Evolutionary conservation across 2,329 filamentous ascomycete genomes (phyloP).

Genomic region (Passalora sequoiae): DNA sequence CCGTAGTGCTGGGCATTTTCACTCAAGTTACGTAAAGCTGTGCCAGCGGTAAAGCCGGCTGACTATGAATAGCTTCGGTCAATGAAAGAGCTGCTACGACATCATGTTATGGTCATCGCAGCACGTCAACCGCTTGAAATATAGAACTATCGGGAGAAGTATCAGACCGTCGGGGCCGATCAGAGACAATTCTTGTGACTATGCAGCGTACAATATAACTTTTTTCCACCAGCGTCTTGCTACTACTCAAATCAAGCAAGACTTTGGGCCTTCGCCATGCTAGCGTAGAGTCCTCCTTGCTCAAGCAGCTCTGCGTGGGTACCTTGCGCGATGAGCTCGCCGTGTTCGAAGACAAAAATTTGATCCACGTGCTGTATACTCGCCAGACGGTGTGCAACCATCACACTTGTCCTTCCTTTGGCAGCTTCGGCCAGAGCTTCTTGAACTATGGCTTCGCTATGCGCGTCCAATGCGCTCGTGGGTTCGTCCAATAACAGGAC

Average conservation of each 20-base stretch:
- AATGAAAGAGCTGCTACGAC: too few species aligned
- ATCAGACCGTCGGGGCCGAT: too few species aligned
- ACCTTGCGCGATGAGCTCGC: constrained; percentile 58
- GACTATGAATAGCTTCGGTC: too few species aligned
- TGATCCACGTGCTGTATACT: constrained; percentile 73
- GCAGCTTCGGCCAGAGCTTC: constrained; percentile 36
- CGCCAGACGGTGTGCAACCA: constrained; percentile 70
- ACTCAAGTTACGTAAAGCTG: neutral
- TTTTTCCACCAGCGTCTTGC: constrained; percentile 9
- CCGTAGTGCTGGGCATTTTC: neutral
- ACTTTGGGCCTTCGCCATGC: constrained; percentile 35
- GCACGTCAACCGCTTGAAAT: too few species aligned
- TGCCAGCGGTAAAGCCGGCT: neutral
- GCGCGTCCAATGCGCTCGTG: constrained; percentile 44
- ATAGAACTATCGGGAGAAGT: too few species aligned
- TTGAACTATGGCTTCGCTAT: constrained; percentile 42
- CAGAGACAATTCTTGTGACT: too few species aligned
- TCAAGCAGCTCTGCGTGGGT: constrained; percentile 52
- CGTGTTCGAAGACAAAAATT: constrained; percentile 72
- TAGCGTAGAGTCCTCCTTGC: constrained; percentile 39
- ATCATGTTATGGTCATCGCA: too few species aligned
- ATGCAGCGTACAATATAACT: too few species aligned
- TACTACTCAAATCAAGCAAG: constrained; percentile 21
- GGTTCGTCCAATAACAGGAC: constrained; percentile 46
- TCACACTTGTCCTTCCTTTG: constrained; percentile 57